Evolutionary conservation across 306 rosid genomes (phyloP).

Genomic region (Echinosophora koreensis): DNA sequence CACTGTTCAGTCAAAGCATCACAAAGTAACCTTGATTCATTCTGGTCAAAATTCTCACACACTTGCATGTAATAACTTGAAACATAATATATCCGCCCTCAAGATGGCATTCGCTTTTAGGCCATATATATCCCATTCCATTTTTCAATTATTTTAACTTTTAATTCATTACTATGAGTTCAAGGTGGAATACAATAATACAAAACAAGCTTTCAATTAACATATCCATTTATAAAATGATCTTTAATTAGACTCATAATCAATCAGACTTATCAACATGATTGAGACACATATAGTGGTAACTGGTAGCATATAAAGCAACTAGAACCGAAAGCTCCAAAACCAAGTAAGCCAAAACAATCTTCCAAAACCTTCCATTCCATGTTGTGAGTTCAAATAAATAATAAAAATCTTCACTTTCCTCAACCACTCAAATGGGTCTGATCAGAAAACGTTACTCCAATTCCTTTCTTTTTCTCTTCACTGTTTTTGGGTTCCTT

Average conservation of each 20-base stretch:
- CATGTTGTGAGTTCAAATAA: not conserved
- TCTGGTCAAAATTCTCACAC: conserved; percentile 21
- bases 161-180: not conserved
- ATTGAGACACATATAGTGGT: not conserved
- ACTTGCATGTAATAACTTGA: not conserved
- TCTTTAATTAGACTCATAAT: not conserved
- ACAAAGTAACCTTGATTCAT: not conserved
- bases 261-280: not conserved
- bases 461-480: conserved; percentile 34
- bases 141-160: not conserved
- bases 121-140: not conserved
- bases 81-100: conserved; percentile 10
- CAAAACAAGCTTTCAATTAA: not conserved
- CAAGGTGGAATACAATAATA: not conserved
- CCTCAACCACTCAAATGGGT: conserved; percentile 47
- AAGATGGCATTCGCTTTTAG: not conserved
- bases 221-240: not conserved
- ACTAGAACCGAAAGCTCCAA: not conserved
- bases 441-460: conserved; percentile 29
- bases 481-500: not conserved
- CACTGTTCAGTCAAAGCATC: conserved; percentile 28
- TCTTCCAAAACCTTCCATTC: not conserved
- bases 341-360: conserved; percentile 9
- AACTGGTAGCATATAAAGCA: conserved; percentile 4
- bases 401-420: not conserved